Evolutionary conservation across 2,329 filamentous ascomycete species (phyloP).

Genomic region (Blumeriella jaapii): DNA sequence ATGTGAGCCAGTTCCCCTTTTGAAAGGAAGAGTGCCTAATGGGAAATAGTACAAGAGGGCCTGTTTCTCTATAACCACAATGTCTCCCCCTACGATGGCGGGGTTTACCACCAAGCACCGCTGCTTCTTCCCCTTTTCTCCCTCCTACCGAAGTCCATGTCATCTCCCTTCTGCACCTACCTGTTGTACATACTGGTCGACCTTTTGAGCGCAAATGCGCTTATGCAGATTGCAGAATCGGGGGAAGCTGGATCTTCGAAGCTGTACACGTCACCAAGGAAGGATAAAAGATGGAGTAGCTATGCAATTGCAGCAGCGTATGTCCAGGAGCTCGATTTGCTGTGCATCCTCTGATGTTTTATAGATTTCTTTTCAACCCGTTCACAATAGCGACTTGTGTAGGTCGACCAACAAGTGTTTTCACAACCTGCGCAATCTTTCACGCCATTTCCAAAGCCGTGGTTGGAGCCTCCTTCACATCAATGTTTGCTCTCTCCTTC

Average conservation of each 20-base stretch:
- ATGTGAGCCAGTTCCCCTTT: conserved; percentile 43
- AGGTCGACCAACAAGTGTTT: conserved; percentile 76
- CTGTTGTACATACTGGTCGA: conserved; percentile 75
- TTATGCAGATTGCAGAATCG: conserved; percentile 70
- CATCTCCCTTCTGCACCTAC: conserved; percentile 61
- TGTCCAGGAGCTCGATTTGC: conserved; percentile 21
- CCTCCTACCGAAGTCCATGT: conserved; percentile 60
- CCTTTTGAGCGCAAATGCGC: conserved; percentile 66
- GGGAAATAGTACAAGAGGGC: conserved; percentile 73
- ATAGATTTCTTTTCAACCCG: conserved; percentile 84
- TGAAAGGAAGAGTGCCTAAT: not conserved
- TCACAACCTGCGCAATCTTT: conserved; percentile 81
- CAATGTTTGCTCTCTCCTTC: conserved; percentile 75
- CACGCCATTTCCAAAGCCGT: conserved; percentile 74
- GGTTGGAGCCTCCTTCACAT: conserved; percentile 57
- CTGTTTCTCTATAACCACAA: conserved; percentile 93
- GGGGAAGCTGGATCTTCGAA: conserved; percentile 65
- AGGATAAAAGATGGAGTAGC: conserved; percentile 62
- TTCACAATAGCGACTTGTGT: conserved; percentile 88
- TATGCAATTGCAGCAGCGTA: conserved; percentile 70
- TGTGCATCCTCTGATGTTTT: not conserved
- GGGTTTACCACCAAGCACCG: conserved; percentile 72
- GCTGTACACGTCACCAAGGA: conserved; percentile 68
- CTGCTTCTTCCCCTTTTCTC: conserved; percentile 86
- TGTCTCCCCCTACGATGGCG: conserved; percentile 93